phyloP scores from a whole-genome alignment of 2,329 filamentous ascomycete genomes.

The Neonectria hederae region DNA sequence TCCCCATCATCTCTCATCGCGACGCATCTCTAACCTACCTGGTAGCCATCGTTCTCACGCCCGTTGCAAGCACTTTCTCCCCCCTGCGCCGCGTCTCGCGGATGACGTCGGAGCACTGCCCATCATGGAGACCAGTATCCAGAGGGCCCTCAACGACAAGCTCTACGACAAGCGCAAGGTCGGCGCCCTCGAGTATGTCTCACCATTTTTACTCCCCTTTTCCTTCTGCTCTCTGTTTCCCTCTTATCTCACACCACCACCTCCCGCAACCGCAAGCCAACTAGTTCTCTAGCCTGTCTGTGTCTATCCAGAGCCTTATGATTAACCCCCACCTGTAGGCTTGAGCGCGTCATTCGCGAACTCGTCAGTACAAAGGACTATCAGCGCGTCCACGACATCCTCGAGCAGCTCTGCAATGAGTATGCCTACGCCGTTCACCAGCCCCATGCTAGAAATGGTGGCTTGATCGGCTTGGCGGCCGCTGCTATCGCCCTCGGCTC shows the following conservation, averaged over 20 bases:
- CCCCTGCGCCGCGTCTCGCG: slow-evolving; percentile 26
- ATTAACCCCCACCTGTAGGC: slow-evolving; percentile 58
- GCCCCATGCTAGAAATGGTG: slow-evolving; percentile 94
- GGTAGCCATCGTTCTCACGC: background rate
- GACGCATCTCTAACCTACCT: background rate
- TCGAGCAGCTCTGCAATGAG: slow-evolving; percentile 96
- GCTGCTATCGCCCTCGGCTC: slow-evolving; percentile 94
- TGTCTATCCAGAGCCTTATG: slow-evolving; percentile 5
- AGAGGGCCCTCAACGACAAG: slow-evolving; percentile 95
- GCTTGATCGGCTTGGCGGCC: slow-evolving; percentile 92
- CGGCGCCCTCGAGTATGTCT: slow-evolving; percentile 89
- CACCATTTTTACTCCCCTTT: slow-evolving; percentile 7
- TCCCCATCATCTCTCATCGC: background rate
- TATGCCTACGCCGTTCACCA: slow-evolving; percentile 98
- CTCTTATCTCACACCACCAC: background rate
- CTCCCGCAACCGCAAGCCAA: slow-evolving; percentile 1
- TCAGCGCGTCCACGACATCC: slow-evolving; percentile 82
- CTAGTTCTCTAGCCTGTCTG: background rate
- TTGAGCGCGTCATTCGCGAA: slow-evolving; percentile 91
- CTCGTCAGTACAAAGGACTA: slow-evolving; percentile 80
- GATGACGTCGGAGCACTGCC: slow-evolving; percentile 36
- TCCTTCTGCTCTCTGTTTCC: background rate
- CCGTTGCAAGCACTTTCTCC: background rate
- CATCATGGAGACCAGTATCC: slow-evolving; percentile 86
- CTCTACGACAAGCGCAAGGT: slow-evolving; percentile 98